Evolutionary conservation across 352 stramenopile genomes (phyloP).

Genomic region (Phytophthora ramorum): DNA sequence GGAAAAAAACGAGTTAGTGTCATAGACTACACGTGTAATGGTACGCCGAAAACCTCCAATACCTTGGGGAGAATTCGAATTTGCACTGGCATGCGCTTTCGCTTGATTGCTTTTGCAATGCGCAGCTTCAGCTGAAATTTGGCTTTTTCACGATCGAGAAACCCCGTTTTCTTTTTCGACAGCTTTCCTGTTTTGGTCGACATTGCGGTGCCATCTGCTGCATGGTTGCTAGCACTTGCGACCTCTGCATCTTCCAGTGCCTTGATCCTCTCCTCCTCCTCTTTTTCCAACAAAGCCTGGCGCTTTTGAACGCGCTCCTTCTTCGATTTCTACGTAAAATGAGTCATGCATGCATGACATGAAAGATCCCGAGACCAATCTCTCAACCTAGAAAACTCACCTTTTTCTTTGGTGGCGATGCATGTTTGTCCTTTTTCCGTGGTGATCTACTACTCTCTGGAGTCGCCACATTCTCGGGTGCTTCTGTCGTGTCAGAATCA

Average conservation of each 20-base stretch:
- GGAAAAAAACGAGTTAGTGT: not conserved
- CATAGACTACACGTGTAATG: not conserved
- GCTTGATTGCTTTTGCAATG: constrained; percentile 54
- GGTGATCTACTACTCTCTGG: constrained; percentile 1
- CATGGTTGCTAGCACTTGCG: not conserved
- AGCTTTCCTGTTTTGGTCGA: constrained; percentile 5
- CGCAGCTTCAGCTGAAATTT: constrained; percentile 67
- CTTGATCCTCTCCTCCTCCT: constrained; percentile 49
- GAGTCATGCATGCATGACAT: not conserved
- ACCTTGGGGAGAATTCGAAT: constrained; percentile 65
- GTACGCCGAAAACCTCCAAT: not conserved
- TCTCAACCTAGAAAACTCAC: constrained; percentile 5
- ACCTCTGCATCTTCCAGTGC: constrained; percentile 1
- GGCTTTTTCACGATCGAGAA: constrained; percentile 58
- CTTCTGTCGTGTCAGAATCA: not conserved
- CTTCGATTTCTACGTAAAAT: constrained; percentile 43
- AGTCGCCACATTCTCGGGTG: not conserved
- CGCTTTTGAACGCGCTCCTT: constrained; percentile 62
- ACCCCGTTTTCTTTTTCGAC: constrained; percentile 37
- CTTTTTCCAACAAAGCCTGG: constrained; percentile 62
- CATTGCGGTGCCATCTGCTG: not conserved
- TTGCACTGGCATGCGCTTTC: constrained; percentile 72
- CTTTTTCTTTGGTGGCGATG: constrained; percentile 27
- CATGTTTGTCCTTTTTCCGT: constrained; percentile 15
- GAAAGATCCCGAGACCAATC: not conserved